These are phyloP conservation scores for Eremothecium cymbalariae DNA, from an alignment of 1,139 yeast genomes.

Conservation along the genomic window DNA sequence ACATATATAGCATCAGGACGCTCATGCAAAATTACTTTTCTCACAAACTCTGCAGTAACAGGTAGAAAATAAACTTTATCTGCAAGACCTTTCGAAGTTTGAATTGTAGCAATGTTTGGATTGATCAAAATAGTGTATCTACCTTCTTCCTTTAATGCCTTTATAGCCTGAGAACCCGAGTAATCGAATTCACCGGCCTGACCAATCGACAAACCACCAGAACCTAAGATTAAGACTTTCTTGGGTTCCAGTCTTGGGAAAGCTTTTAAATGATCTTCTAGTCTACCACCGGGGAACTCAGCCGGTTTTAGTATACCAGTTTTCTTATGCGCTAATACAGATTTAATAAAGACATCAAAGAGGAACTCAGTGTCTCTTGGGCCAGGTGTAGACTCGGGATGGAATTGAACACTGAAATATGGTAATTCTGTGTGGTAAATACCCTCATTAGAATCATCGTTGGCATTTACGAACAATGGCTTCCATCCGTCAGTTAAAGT, in stretches of 20 bases:
- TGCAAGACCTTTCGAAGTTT: slow-evolving; percentile 95
- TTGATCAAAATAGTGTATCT: slow-evolving; percentile 90
- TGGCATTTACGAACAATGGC: slow-evolving; percentile 90
- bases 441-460: slow-evolving; percentile 98
- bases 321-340: slow-evolving; percentile 59
- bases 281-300: slow-evolving; percentile 81
- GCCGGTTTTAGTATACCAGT: slow-evolving; percentile 60
- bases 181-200: slow-evolving; percentile 99
- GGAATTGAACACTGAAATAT: slow-evolving; percentile 97
- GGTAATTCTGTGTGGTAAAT: slow-evolving; percentile 84
- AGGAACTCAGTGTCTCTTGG: slow-evolving; percentile 98
- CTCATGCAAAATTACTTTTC: slow-evolving; percentile 90
- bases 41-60: slow-evolving; percentile 90
- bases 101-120: slow-evolving; percentile 97
- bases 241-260: slow-evolving; percentile 76
- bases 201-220: slow-evolving; percentile 98
- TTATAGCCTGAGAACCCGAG: slow-evolving; percentile 91
- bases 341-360: slow-evolving; percentile 83
- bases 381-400: slow-evolving; percentile 99
- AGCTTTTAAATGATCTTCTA: slow-evolving; percentile 64
- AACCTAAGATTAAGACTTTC: slow-evolving; percentile 92
- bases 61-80: slow-evolving; percentile 97
- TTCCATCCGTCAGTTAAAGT: slow-evolving; percentile 80
- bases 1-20: slow-evolving; percentile 95
- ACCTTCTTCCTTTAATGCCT: slow-evolving; percentile 95